Percentiles rank a stretch among this genome's conserved stretches.
Evolutionary conservation across 768 basidiomycete species (phyloP).

Genomic region (Rhodotorula graminis): DNA sequence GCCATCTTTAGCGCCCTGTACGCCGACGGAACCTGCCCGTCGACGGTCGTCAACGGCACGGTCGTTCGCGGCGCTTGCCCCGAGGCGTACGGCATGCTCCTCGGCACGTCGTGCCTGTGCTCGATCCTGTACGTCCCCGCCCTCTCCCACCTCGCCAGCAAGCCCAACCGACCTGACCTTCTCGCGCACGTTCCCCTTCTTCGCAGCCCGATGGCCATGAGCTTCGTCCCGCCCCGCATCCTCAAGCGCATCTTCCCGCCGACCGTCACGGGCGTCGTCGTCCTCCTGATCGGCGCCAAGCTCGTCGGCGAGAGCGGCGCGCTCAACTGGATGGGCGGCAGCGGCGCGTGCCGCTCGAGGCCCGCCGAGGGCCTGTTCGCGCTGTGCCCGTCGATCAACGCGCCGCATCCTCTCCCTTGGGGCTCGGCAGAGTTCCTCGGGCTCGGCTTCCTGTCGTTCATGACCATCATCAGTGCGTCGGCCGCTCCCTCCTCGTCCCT

Average conservation of each 20-base stretch:
- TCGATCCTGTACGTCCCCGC: not conserved
- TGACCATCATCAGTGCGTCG: not conserved
- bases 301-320: slow-evolving; percentile 3
- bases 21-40: not conserved
- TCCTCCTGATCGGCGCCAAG: not conserved
- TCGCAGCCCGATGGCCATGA: not conserved
- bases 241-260: slow-evolving; percentile 3
- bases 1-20: not conserved
- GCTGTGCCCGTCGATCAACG: not conserved
- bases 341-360: not conserved
- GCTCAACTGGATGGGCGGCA: slow-evolving; percentile 1
- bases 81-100: not conserved
- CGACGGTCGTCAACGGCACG: not conserved
- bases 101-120: not conserved
- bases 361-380: not conserved
- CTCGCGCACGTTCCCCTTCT: too few relatives aligned
- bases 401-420: not conserved
- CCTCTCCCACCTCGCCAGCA: too few relatives aligned
- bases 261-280: not conserved
- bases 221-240: not conserved
- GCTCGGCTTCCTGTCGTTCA: not conserved
- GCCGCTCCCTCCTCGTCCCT: not conserved
- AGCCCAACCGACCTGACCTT: too few relatives aligned
- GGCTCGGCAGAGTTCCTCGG: not conserved
- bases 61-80: not conserved